A percentile compares a stretch with the other conserved stretches of the same genome.
These are phyloP conservation scores for Iberis pinnata DNA, from an alignment of 345 rosid genomes.

Conservation along the genomic window DNA sequence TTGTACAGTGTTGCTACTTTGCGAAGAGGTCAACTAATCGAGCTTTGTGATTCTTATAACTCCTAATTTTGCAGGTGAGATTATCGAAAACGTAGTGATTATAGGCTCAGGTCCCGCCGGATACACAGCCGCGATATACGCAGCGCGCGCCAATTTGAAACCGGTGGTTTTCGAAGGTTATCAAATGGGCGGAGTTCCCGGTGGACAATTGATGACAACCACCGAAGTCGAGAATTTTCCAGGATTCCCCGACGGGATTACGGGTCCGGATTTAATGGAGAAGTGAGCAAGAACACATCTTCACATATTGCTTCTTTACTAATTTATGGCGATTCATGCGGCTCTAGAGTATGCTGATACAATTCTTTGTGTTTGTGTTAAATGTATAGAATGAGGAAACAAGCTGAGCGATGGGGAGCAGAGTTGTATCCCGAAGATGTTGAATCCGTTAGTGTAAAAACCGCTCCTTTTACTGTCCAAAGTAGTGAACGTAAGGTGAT, in stretches of 20 bases:
- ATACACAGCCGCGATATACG: conserved; percentile 92
- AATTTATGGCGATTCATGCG: not conserved
- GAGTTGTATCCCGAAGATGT: conserved; percentile 90
- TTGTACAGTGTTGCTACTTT: not conserved
- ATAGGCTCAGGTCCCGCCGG: conserved; percentile 99
- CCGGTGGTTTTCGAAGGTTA: conserved; percentile 94
- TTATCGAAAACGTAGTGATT: conserved; percentile 79
- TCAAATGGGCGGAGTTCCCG: conserved; percentile 97
- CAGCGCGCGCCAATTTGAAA: conserved; percentile 97
- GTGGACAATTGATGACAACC: conserved; percentile 97
- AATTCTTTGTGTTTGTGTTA: not conserved
- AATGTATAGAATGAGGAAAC: conserved; percentile 69
- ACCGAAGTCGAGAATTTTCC: conserved; percentile 98
- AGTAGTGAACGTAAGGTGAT: conserved; percentile 89
- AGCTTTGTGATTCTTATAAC: conserved; percentile 19
- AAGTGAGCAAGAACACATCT: conserved; percentile 35
- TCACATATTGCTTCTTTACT: not conserved
- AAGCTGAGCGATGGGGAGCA: conserved; percentile 99
- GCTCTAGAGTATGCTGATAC: not conserved
- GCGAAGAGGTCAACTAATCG: not conserved
- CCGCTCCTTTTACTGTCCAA: conserved; percentile 64
- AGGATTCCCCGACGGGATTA: conserved; percentile 95
- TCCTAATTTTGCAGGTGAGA: conserved; percentile 47
- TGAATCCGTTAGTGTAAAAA: conserved; percentile 61
- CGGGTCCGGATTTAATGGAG: conserved; percentile 99